These are phyloP conservation scores for Parafenestella ontariensis DNA, from an alignment of 2,329 filamentous ascomycete genomes.

Conservation along the genomic window DNA sequence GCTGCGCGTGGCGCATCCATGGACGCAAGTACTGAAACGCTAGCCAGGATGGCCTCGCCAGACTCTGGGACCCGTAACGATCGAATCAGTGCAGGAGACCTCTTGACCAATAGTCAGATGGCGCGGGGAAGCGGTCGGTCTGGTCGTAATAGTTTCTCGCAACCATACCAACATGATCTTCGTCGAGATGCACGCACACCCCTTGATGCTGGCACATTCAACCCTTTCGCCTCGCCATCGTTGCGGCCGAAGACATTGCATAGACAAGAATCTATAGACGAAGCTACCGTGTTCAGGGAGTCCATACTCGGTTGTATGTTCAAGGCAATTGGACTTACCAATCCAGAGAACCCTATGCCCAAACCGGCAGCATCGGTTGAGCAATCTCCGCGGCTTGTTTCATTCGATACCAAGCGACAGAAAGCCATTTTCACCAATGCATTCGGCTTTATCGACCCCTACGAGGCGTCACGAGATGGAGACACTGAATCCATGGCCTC, in stretches of 20 bases:
- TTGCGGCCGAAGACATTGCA: slow-evolving; percentile 58
- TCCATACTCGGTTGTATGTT: slow-evolving; percentile 96
- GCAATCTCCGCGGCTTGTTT: slow-evolving; percentile 82
- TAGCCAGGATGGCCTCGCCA: slow-evolving; percentile 31
- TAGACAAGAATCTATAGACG: slow-evolving; percentile 81
- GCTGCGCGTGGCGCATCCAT: slow-evolving; percentile 53
- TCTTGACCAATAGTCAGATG: slow-evolving; percentile 78
- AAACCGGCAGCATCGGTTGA: slow-evolving; percentile 75
- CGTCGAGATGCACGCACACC: slow-evolving; percentile 54
- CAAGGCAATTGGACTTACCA: slow-evolving; percentile 85
- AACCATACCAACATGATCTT: slow-evolving; percentile 54
- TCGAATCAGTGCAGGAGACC: slow-evolving; percentile 66
- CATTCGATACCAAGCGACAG: slow-evolving; percentile 80
- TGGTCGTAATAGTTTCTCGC: slow-evolving; percentile 55
- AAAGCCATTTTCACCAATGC: slow-evolving; percentile 85
- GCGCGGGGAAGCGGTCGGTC: slow-evolving; percentile 66
- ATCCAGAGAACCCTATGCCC: slow-evolving; percentile 68
- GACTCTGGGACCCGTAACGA: slow-evolving; percentile 39
- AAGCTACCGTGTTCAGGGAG: slow-evolving; percentile 86
- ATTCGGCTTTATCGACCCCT: slow-evolving; percentile 88
- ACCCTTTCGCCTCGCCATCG: slow-evolving; percentile 49
- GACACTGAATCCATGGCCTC: slow-evolving; percentile 84
- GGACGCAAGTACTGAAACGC: slow-evolving; percentile 27
- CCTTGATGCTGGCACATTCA: slow-evolving; percentile 52
- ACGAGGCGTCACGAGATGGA: slow-evolving; percentile 77